These are phyloP conservation scores for Solanum habrochaites DNA, from an alignment of 257 asterid species.

Conservation along the genomic window DNA sequence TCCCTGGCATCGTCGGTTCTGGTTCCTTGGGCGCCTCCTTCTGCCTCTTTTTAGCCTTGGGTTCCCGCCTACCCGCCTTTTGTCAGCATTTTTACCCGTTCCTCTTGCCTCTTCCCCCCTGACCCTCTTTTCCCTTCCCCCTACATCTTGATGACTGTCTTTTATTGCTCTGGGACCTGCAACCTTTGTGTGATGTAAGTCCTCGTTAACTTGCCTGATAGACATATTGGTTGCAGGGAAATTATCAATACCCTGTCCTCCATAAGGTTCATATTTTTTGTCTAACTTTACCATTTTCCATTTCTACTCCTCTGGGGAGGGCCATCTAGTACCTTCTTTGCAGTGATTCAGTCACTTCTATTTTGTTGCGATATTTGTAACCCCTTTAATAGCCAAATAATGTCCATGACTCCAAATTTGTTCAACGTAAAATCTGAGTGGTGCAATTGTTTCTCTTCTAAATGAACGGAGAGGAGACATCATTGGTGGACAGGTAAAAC, in stretches of 20 bases:
- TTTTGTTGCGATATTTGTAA: neutral
- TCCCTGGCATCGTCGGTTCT: no score
- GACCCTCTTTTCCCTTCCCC: neutral
- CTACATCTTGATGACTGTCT: neutral
- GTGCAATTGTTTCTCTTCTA: neutral
- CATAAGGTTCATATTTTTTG: neutral
- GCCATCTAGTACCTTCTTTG: neutral
- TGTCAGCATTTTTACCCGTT: no score
- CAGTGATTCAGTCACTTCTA: neutral
- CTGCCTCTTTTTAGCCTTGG: no score
- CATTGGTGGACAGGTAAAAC: neutral
- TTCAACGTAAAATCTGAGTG: neutral
- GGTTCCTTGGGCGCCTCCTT: no score
- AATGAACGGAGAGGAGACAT: neutral
- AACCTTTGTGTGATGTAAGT: neutral
- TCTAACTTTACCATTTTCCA: neutral
- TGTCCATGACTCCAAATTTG: neutral
- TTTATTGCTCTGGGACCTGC: neutral
- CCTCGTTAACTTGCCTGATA: neutral
- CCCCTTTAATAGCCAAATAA: neutral
- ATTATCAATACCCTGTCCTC: neutral
- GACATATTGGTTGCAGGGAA: neutral
- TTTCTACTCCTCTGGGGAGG: neutral
- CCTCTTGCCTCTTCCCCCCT: neutral
- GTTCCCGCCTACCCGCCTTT: no score